phyloP scores from a whole-genome alignment of 2,329 filamentous ascomycete genomes.

The Clonostachys byssicola region DNA sequence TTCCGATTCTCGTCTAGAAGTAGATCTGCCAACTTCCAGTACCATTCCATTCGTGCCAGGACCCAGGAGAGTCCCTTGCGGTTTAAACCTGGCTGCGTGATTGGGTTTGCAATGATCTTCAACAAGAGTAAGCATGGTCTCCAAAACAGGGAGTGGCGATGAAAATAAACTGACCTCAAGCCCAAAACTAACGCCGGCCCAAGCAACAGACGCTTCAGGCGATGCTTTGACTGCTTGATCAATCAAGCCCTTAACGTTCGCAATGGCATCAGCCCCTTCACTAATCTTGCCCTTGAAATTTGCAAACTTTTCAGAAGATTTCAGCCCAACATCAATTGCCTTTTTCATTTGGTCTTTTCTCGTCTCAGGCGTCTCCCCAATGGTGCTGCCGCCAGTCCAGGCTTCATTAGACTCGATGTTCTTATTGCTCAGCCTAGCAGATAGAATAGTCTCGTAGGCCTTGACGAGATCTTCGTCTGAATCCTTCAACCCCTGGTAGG shows the following conservation, averaged over 20 bases:
- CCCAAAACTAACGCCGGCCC: constrained; percentile 24
- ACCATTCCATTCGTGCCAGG: constrained; percentile 27
- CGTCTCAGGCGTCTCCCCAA: no score
- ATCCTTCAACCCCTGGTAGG: no score
- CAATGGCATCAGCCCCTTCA: constrained; percentile 11
- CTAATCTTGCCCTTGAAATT: constrained; percentile 14
- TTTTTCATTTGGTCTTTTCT: no score
- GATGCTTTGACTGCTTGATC: constrained; percentile 14
- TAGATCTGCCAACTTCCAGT: constrained; percentile 19
- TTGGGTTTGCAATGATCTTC: constrained; percentile 22
- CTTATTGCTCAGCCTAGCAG: no score
- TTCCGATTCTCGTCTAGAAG: constrained; percentile 13
- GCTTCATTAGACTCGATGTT: no score
- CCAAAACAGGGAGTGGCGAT: neutral
- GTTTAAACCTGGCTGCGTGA: constrained; percentile 14
- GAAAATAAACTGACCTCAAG: constrained; percentile 17
- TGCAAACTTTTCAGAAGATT: constrained; percentile 1
- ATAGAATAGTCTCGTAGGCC: no score
- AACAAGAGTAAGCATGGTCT: neutral
- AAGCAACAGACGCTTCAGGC: constrained; percentile 27
- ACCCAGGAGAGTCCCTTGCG: constrained; percentile 23
- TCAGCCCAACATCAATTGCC: no score
- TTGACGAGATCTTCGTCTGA: no score
- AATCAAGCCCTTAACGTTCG: constrained; percentile 5
- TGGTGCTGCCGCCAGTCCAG: no score